A percentile compares a stretch with the other conserved stretches of the same genome.
These are phyloP conservation scores for Neurospora tetraspora DNA, from an alignment of 495 filamentous ascomycete species.

Conservation along the genomic window DNA sequence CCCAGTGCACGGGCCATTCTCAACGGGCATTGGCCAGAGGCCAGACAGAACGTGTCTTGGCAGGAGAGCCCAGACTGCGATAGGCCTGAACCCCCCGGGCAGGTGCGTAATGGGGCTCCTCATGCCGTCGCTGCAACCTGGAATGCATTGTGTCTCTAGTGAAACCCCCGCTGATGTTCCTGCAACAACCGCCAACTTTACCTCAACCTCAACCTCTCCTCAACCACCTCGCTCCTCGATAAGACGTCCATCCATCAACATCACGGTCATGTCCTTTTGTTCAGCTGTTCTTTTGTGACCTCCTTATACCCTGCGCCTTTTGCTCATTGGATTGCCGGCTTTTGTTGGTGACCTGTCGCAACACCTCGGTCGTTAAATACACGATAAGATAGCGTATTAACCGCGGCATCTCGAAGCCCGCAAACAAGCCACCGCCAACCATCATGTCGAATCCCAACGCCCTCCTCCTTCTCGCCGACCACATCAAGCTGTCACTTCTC, in stretches of 20 bases:
- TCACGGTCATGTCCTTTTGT: background rate
- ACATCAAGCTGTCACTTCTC: conserved; percentile 69
- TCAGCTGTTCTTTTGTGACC: background rate
- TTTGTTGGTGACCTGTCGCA: background rate
- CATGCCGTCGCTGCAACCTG: no score
- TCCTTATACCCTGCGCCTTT: background rate
- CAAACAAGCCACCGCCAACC: background rate
- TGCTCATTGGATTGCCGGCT: background rate
- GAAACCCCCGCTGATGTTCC: background rate
- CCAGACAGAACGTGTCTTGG: background rate
- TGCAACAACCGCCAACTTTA: background rate
- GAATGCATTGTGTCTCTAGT: background rate
- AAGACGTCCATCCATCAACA: background rate
- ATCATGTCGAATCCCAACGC: conserved; percentile 49
- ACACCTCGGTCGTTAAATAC: background rate
- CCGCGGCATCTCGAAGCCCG: background rate
- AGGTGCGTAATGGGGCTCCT: no score
- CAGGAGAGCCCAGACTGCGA: background rate
- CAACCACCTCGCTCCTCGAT: background rate
- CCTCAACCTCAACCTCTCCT: background rate
- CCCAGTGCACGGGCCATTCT: background rate
- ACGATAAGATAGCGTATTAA: background rate
- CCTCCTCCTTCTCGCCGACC: conserved; percentile 65
- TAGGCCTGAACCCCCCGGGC: no score
- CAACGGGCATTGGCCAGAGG: background rate